Base-by-base conservation (phyloP, 2,329 filamentous ascomycete genomes). In the Sporothrix globosa region DNA sequence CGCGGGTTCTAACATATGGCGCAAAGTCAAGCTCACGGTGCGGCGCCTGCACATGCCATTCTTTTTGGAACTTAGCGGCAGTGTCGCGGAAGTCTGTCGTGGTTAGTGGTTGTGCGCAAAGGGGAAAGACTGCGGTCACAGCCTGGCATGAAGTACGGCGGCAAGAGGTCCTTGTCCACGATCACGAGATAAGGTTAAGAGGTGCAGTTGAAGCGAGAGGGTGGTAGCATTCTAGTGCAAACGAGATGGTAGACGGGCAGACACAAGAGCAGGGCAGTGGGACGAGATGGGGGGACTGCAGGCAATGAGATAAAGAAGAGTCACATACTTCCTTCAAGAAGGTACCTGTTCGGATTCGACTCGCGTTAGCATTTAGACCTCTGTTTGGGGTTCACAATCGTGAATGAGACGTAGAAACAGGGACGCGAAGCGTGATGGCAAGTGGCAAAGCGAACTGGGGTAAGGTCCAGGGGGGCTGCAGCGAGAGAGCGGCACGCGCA, bases 11-110 rank as follows among this genome's bases (percentile, higher is more conserved):
- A 79, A 90, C 87, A 80, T 90, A 84, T 76, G 84, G 85, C 77
- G 88, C 88, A 79, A 90, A 90, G 72, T 85, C 82, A 73, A 90
- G 86, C 72, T 88, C 82, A 76, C 84, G 84, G 78, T 90, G 87
- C 75, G 88, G 88, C 79, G 87, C 83, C 76, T 84, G 82, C 74
- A 88, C 81, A 79, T 88, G 85, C 88, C 88, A 90, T 81, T 90
- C 88, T 78, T 90, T 89, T 77, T 90, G 87, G 75, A 90, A 86
- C 78, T 88, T 89, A 80, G 87, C 85, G 69, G 88, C 88, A 56
- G 88, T 89, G 79, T 90, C 88, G 80, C 86, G 85, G 82, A 89
- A 90, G 82, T 89, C 88, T 90, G 81, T 39, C 2, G 69, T 72
- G 39, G 58, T 75, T 72, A 74, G 72, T 68, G 53, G 27, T 54